Evolutionary conservation across 2,329 filamentous ascomycete species (phyloP).

Genomic region (Mycosphaerella sp.): DNA sequence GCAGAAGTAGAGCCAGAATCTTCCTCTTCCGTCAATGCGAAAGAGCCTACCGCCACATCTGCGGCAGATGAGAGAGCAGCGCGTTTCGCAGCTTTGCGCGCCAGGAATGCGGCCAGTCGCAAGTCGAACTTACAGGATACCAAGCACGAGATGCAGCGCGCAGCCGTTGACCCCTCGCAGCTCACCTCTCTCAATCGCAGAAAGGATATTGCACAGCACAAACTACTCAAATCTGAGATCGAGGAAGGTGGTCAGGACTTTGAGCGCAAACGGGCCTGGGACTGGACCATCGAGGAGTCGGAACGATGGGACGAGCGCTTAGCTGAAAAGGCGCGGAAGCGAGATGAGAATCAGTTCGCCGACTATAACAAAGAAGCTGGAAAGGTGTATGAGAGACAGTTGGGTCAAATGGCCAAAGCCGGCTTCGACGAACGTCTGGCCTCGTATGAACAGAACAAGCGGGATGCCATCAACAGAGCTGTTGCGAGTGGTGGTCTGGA

Average conservation of each 20-base stretch:
- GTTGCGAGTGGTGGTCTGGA: constrained; percentile 79
- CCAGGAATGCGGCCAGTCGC: constrained; percentile 52
- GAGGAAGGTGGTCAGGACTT: constrained; percentile 84
- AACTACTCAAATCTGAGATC: constrained; percentile 85
- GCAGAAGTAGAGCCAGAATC: constrained; percentile 8
- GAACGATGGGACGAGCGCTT: constrained; percentile 89
- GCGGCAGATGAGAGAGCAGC: constrained; percentile 60
- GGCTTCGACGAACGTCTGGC: constrained; percentile 48
- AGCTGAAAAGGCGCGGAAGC: constrained; percentile 73
- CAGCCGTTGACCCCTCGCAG: constrained; percentile 68
- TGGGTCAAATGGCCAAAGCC: constrained; percentile 61
- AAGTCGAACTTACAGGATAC: constrained; percentile 77
- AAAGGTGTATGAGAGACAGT: constrained; percentile 90
- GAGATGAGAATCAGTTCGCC: constrained; percentile 81
- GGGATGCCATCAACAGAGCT: constrained; percentile 74
- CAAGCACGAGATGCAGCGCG: constrained; percentile 71
- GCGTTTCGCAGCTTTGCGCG: constrained; percentile 81
- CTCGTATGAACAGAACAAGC: constrained; percentile 80
- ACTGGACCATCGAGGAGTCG: constrained; percentile 93
- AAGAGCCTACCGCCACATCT: constrained; percentile 22
- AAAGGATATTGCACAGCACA: constrained; percentile 82
- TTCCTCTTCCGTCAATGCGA: constrained; percentile 15
- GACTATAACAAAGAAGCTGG: constrained; percentile 82
- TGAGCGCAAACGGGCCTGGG: constrained; percentile 96
- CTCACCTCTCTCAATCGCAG: constrained; percentile 75